Percentiles rank a stretch among this genome's conserved stretches.
These are phyloP conservation scores for Clarkia xantiana DNA, from an alignment of 345 rosid species.

Conservation along the genomic window DNA sequence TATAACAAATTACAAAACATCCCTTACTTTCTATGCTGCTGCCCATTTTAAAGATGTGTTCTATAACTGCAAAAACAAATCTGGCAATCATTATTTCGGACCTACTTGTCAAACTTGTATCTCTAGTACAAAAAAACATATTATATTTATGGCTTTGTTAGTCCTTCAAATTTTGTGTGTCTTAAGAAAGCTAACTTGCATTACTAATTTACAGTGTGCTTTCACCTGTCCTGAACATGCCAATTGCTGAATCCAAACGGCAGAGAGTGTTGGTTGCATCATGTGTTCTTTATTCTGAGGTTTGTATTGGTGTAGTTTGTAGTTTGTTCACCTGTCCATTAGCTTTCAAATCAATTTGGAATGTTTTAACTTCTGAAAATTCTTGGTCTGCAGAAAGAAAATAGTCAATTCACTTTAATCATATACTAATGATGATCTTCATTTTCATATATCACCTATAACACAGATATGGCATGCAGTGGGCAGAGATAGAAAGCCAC, in stretches of 20 bases:
- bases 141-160: neutral
- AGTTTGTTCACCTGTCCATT: neutral
- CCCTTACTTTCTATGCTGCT: too few relatives aligned
- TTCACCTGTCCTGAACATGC: slow-evolving; percentile 93
- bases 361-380: neutral
- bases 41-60: too few relatives aligned
- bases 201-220: slow-evolving; percentile 56
- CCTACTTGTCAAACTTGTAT: too few relatives aligned
- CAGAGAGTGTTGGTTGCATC: slow-evolving; percentile 94
- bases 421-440: neutral
- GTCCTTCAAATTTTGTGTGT: neutral
- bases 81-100: too few relatives aligned
- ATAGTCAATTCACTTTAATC: neutral
- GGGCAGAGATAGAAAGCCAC: slow-evolving; percentile 65
- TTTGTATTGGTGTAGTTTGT: slow-evolving; percentile 26
- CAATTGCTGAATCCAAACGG: slow-evolving; percentile 91
- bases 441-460: slow-evolving; percentile 10
- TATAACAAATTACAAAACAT: too few relatives aligned
- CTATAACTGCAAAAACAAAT: too few relatives aligned
- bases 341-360: neutral
- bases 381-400: neutral
- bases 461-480: slow-evolving; percentile 94
- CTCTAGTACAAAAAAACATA: too few relatives aligned
- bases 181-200: slow-evolving; percentile 13
- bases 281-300: slow-evolving; percentile 98